Percentiles rank a stretch among this genome's conserved stretches.
phyloP scores from a whole-genome alignment of 2,329 filamentous ascomycete genomes.

The Colletotrichum incanum region DNA sequence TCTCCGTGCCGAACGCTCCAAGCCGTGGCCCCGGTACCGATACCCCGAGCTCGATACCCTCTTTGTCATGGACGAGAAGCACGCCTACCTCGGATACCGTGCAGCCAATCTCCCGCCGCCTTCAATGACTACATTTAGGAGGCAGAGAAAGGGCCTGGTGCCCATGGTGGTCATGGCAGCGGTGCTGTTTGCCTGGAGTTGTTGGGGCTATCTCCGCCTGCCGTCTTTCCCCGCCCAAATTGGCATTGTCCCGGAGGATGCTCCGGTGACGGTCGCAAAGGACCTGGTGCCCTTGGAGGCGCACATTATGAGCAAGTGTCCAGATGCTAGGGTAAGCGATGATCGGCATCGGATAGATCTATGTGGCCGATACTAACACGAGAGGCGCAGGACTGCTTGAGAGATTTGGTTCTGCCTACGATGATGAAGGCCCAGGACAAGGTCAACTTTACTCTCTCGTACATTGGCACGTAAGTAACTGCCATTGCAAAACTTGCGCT shows the following conservation, averaged over 20 bases:
- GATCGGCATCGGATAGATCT: not conserved
- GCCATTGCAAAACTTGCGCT: not conserved
- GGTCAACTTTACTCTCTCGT: conserved; percentile 92
- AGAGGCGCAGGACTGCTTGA: conserved; percentile 77
- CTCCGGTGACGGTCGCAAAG: conserved; percentile 26
- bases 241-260: conserved; percentile 17
- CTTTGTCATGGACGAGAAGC: conserved; percentile 43
- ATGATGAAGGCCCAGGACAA: conserved; percentile 88
- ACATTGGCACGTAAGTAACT: conserved; percentile 81
- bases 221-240: conserved; percentile 1
- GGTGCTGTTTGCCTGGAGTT: conserved; percentile 29
- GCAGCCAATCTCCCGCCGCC: conserved; percentile 1
- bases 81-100: conserved; percentile 8
- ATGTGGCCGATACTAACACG: conserved; percentile 2
- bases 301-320: conserved; percentile 98
- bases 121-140: conserved; percentile 20
- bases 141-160: conserved; percentile 29
- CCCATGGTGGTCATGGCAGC: conserved; percentile 13
- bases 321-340: conserved; percentile 78
- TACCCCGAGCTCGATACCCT: conserved; percentile 14
- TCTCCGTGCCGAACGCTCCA: not conserved
- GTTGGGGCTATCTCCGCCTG: conserved; percentile 26
- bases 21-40: conserved; percentile 6
- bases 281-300: conserved; percentile 84
- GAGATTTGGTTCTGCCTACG: conserved; percentile 84